These are phyloP conservation scores for Calonectria pauciramosa DNA, from an alignment of 2,329 filamentous ascomycete genomes.

Conservation along the genomic window DNA sequence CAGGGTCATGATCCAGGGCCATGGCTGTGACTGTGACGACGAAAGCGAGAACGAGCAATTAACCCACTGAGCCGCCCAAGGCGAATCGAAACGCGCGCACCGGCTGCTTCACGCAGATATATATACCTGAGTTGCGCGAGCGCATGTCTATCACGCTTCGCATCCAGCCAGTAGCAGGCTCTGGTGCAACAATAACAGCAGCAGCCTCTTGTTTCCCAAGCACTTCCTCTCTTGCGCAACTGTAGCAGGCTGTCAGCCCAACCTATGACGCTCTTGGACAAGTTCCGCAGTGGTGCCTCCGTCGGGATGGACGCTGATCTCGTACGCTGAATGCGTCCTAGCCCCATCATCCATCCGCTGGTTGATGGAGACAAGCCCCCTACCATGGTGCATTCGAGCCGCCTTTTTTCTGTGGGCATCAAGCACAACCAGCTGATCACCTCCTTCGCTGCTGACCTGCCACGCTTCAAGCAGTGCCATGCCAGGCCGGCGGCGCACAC, in stretches of 20 bases:
- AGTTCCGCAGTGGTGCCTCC: constrained; percentile 14
- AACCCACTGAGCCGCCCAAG: neutral
- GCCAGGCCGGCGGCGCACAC: neutral
- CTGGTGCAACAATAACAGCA: neutral
- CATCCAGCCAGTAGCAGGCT: neutral
- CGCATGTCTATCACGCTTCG: neutral
- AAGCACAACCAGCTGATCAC: constrained; percentile 17
- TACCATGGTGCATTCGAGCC: constrained; percentile 1
- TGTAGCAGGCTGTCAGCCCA: constrained; percentile 4
- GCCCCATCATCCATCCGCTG: constrained; percentile 13
- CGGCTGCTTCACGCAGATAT: neutral
- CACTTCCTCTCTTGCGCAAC: neutral
- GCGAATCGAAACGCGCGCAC: neutral
- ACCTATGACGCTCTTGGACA: constrained; percentile 25
- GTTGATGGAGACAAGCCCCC: constrained; percentile 13
- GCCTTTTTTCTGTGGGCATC: constrained; percentile 15
- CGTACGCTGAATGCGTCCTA: constrained; percentile 14
- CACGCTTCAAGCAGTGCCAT: neutral
- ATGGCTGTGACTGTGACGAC: neutral
- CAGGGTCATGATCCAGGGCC: neutral
- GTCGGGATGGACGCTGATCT: constrained; percentile 15
- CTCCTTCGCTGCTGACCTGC: constrained; percentile 8
- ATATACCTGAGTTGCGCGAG: neutral
- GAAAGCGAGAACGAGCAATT: constrained; percentile 7
- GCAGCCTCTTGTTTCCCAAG: neutral